These are phyloP conservation scores for Fusarium torreyae DNA, from an alignment of 2,329 filamentous ascomycete species.

Conservation along the genomic window DNA sequence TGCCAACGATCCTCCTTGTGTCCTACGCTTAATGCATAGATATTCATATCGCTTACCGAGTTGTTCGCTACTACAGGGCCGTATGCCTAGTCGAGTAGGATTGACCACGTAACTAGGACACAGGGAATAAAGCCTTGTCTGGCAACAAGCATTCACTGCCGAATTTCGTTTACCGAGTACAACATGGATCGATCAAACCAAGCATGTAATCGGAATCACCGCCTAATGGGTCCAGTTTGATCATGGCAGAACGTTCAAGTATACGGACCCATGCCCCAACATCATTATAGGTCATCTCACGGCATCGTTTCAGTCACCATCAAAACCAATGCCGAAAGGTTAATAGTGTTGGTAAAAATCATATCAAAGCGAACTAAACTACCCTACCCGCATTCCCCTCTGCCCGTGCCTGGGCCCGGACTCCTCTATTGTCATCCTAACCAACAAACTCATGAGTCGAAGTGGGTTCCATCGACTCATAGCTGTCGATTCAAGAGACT, in stretches of 20 bases:
- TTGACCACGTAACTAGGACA: background rate
- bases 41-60: constrained; percentile 12
- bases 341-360: background rate
- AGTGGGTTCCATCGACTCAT: background rate
- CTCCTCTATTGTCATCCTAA: background rate
- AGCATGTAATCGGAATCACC: background rate
- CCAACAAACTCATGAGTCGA: background rate
- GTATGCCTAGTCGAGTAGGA: background rate
- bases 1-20: background rate
- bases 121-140: background rate
- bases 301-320: background rate
- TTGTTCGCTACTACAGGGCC: background rate
- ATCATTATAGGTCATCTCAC: background rate
- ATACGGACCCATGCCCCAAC: background rate
- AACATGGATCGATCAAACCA: constrained; percentile 1
- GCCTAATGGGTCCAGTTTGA: background rate
- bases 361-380: background rate
- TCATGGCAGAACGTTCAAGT: background rate
- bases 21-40: background rate
- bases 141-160: background rate
- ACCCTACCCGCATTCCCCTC: background rate
- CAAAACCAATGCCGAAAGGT: background rate
- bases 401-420: background rate
- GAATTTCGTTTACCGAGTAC: background rate
- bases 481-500: background rate